phyloP scores from a whole-genome alignment of 2,329 filamentous ascomycete species.

The Pseudogymnoascus sp. region DNA sequence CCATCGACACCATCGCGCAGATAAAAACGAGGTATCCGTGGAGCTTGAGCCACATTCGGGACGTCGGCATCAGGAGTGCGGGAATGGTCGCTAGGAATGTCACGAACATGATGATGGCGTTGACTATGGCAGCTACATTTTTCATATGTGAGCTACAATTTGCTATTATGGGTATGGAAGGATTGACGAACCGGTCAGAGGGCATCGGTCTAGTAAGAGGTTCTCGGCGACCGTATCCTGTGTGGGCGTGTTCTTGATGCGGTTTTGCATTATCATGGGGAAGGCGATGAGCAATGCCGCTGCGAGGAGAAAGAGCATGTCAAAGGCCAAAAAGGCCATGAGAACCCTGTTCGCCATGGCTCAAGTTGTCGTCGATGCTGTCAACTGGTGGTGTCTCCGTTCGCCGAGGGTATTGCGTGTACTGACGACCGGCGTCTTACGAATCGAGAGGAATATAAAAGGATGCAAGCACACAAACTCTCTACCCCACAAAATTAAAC shows the following conservation, averaged over 20 bases:
- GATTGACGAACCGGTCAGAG: conserved; percentile 40
- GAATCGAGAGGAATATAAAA: neutral
- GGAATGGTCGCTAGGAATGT: conserved; percentile 63
- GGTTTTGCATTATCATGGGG: conserved; percentile 40
- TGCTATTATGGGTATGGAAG: neutral
- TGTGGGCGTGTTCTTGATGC: conserved; percentile 34
- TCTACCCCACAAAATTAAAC: neutral
- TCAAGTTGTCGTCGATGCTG: neutral
- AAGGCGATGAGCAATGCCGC: conserved; percentile 45
- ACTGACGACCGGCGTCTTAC: conserved; percentile 1
- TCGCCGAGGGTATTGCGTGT: neutral
- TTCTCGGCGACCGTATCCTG: conserved; percentile 41
- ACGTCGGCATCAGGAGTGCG: conserved; percentile 58
- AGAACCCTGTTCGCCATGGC: conserved; percentile 44
- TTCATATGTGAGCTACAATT: neutral
- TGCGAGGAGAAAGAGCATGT: conserved; percentile 43
- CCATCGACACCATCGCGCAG: conserved; percentile 54
- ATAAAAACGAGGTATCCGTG: conserved; percentile 57
- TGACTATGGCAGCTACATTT: conserved; percentile 55
- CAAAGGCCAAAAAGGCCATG: conserved; percentile 40
- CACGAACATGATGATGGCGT: conserved; percentile 62
- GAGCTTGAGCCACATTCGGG: conserved; percentile 61
- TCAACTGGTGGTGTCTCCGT: neutral
- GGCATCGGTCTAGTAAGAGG: conserved; percentile 42
- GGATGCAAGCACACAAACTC: neutral